Evolutionary conservation across 2,329 filamentous ascomycete genomes (phyloP).

Genomic region (Penicillium sp.): DNA sequence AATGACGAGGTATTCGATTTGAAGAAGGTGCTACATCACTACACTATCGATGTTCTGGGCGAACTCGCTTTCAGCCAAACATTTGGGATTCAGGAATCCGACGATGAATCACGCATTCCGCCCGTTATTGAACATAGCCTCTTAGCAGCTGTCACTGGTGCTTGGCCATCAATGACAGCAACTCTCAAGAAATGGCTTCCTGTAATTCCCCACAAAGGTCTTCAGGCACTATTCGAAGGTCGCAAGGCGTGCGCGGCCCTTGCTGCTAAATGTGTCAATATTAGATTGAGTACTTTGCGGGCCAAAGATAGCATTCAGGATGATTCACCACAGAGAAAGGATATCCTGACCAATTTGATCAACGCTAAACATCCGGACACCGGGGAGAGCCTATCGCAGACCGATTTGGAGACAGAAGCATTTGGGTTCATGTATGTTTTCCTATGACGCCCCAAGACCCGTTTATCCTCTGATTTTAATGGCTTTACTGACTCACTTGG

Average conservation of each 20-base stretch:
- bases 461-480: background rate
- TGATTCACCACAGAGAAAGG: slow-evolving; percentile 21
- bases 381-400: slow-evolving; percentile 31
- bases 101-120: slow-evolving; percentile 34
- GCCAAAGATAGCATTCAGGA: background rate
- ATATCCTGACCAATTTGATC: slow-evolving; percentile 43
- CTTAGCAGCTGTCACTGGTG: slow-evolving; percentile 33
- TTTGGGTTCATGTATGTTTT: slow-evolving; percentile 43
- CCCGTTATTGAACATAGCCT: slow-evolving; percentile 40
- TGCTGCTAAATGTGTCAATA: slow-evolving; percentile 16
- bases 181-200: slow-evolving; percentile 33
- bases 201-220: slow-evolving; percentile 19
- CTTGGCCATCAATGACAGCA: slow-evolving; percentile 31
- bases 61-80: slow-evolving; percentile 35
- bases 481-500: background rate
- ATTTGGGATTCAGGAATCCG: slow-evolving; percentile 34
- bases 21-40: slow-evolving; percentile 33
- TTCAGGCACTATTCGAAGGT: slow-evolving; percentile 28
- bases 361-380: slow-evolving; percentile 43
- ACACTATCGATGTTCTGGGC: slow-evolving; percentile 19
- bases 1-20: slow-evolving; percentile 32
- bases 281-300: background rate
- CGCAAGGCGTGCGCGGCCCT: slow-evolving; percentile 21
- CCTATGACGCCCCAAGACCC: background rate
- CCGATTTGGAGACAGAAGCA: slow-evolving; percentile 40